Conservation (phyloP, 1,139 yeast species). For the Geotrichum restrictum region DNA sequence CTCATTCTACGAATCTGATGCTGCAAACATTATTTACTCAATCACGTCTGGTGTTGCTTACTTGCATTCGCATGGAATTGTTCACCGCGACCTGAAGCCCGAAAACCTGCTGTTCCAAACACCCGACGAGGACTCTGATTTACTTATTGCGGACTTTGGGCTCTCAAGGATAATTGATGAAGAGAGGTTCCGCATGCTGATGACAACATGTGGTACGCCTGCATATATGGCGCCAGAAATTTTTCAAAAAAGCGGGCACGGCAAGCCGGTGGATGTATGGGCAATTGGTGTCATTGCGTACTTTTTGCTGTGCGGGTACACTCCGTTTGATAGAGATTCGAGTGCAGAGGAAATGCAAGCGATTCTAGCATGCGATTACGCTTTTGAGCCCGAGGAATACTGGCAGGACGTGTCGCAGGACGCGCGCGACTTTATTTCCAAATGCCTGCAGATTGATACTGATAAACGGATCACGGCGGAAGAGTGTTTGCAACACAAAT, state of each 20-base stretch:
- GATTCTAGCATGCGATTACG: constrained; percentile 53
- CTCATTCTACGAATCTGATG: constrained; percentile 49
- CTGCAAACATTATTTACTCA: constrained; percentile 49
- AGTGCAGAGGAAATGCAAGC: constrained; percentile 67
- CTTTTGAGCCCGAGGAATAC: constrained; percentile 57
- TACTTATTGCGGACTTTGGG: constrained; percentile 73
- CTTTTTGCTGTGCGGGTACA: constrained; percentile 68
- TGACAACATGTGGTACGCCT: constrained; percentile 59
- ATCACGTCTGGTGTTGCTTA: constrained; percentile 53
- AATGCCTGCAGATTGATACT: constrained; percentile 52
- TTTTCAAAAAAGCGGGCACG: constrained; percentile 51
- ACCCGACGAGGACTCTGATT: constrained; percentile 44
- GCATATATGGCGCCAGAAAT: constrained; percentile 77
- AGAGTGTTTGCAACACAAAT: constrained; percentile 50
- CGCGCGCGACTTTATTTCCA: constrained; percentile 57
- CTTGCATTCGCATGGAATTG: constrained; percentile 72
- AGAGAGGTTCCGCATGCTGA: constrained; percentile 49
- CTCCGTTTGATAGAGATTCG: constrained; percentile 75
- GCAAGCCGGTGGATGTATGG: constrained; percentile 67
- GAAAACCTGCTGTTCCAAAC: constrained; percentile 70
- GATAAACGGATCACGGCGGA: constrained; percentile 47
- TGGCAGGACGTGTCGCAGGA: constrained; percentile 53
- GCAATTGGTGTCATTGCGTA: constrained; percentile 71
- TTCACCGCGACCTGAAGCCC: constrained; percentile 91
- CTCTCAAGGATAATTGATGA: constrained; percentile 49